Base-by-base conservation (phyloP, 148 eudicot genomes). In the Oxyria digyna region DNA sequence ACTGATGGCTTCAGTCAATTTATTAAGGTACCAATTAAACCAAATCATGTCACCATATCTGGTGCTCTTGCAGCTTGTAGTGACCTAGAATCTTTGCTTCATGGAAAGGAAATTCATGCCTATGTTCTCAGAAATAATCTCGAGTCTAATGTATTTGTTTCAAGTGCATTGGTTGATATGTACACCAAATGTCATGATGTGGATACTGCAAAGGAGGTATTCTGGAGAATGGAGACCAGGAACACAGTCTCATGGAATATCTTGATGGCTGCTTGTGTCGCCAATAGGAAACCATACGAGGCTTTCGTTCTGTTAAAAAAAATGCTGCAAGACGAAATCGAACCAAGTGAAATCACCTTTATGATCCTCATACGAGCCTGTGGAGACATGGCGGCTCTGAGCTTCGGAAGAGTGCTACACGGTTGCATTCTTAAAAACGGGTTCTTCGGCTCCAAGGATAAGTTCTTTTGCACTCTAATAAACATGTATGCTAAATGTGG, bases 1-100 rank as follows among this genome's bases (percentile, higher is more conserved):
- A 62, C 14, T 54, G 69, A 40, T 45, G 57, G 67, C 68, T 65
- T 75, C 65, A 24, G 76, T 46, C 49, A 42, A 52, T 33, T 69
- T 37, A 68, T 68, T 37, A 35, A 66, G 67, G 71, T 55, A 23
- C 50, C 70, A 4, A 33, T 78, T 63, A 52, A 31, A 70, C 79
- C 79, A 63, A 77, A 80, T 77, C 66, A 76, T 13, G 70, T 86
- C 52, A 71, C 84, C 31, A 73, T 76, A 46, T 69, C 80, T 27
- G 41, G 85, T 78, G 78, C 84, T 52, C 81, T 86, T 74, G 87
- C 85, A 27, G 82, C 87, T 26, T 81, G 87, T 71, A 81, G 85
- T 62, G 81, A 80, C 72, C 68, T 83, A 69, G 74, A 62, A 57
- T 73, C 71, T 65, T 26, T 57, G 74, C 52, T 70, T 26, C 72